Percentiles rank a stretch among this genome's conserved stretches.
Evolutionary conservation across 2,329 filamentous ascomycete species (phyloP).

Genomic region (Curvularia verruculosa): DNA sequence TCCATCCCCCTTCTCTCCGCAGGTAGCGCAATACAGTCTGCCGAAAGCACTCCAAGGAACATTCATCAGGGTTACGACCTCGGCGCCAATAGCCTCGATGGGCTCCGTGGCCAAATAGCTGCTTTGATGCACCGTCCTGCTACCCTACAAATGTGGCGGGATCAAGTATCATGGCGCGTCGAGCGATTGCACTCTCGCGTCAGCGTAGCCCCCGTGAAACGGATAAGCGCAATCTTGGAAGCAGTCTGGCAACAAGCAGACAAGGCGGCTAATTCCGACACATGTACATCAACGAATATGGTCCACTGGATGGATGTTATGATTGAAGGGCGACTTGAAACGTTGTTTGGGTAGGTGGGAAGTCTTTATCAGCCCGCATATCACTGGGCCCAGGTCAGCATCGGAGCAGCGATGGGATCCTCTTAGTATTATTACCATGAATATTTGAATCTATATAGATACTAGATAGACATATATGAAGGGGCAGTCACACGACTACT

Average conservation of each 20-base stretch:
- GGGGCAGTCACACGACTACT: not conserved
- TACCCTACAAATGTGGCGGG: not conserved
- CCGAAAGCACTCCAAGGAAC: not conserved
- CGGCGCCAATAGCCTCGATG: not conserved
- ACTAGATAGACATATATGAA: not conserved
- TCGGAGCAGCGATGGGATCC: not conserved
- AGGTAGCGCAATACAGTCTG: not conserved
- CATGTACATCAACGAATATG: not conserved
- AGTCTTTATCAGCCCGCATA: not conserved
- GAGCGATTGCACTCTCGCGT: not conserved
- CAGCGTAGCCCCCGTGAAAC: not conserved
- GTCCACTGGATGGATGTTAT: constrained; percentile 1
- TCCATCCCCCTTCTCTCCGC: not conserved
- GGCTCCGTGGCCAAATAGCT: not conserved
- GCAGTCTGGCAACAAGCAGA: not conserved
- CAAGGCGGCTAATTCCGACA: not conserved
- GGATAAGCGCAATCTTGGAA: constrained; percentile 1
- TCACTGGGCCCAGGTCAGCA: not conserved
- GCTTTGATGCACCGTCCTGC: not conserved
- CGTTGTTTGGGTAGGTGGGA: not conserved
- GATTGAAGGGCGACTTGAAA: not conserved
- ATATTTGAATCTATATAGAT: not conserved
- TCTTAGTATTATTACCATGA: not conserved
- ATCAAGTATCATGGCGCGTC: not conserved
- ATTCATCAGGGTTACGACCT: not conserved